Percentiles rank a stretch among this genome's conserved stretches.
phyloP scores from a whole-genome alignment of 2,329 filamentous ascomycete species.

The Aspergillus persii region DNA sequence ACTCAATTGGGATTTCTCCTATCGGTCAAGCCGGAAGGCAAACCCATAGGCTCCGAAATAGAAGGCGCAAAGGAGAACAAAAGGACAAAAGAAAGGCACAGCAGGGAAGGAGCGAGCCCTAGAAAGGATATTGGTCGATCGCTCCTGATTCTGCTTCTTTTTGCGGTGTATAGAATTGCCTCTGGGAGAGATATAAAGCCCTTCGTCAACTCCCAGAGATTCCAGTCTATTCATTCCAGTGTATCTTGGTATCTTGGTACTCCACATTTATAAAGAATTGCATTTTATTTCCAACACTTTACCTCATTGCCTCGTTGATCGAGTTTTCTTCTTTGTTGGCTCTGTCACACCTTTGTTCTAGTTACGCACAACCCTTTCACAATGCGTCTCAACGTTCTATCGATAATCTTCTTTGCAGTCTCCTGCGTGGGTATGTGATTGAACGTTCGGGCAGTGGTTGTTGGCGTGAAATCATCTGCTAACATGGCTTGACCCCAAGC shows the following conservation, averaged over 20 bases:
- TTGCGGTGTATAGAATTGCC: slow-evolving; percentile 6
- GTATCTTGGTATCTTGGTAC: background rate
- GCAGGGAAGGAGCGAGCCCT: slow-evolving; percentile 3
- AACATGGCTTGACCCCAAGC: slow-evolving; percentile 14
- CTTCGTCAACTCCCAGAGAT: background rate
- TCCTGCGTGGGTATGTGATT: slow-evolving; percentile 27
- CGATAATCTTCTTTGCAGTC: slow-evolving; percentile 28
- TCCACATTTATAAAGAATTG: background rate
- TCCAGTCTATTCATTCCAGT: slow-evolving; percentile 1
- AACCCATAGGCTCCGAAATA: too few relatives aligned
- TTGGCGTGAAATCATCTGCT: background rate
- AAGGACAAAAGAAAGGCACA: background rate
- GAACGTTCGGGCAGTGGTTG: background rate
- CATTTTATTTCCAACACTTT: background rate
- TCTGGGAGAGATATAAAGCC: slow-evolving; percentile 8
- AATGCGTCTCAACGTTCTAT: slow-evolving; percentile 29
- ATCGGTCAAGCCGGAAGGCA: slow-evolving; percentile 7
- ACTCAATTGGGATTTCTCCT: slow-evolving; percentile 4
- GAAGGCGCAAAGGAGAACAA: background rate
- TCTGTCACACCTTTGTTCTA: slow-evolving; percentile 6
- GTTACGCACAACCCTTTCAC: slow-evolving; percentile 9
- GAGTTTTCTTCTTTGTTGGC: background rate
- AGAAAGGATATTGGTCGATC: slow-evolving; percentile 1
- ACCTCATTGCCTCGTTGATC: background rate
- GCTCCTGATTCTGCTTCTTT: background rate